Conservation (phyloP, 2,329 filamentous ascomycete species). For the Colletotrichum sp. region DNA sequence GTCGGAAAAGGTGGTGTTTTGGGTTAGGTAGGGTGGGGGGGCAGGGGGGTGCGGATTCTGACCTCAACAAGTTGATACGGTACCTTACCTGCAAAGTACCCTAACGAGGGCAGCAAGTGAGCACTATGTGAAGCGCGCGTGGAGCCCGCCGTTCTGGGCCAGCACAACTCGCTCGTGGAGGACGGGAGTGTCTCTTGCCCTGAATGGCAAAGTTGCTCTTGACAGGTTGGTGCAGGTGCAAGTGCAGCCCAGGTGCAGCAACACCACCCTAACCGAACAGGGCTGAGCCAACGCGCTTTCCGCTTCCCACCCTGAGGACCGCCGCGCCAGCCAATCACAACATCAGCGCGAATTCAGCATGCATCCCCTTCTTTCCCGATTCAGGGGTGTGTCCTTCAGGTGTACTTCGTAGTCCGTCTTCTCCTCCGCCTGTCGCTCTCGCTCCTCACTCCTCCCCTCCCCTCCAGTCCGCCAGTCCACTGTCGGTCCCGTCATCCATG, state of each 20-base stretch:
- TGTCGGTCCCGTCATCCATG: not conserved
- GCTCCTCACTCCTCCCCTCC: not conserved
- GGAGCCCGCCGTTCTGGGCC: not conserved
- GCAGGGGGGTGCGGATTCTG: no score
- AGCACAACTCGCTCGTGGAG: slow-evolving; percentile 5
- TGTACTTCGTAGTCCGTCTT: not conserved
- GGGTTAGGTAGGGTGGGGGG: no score
- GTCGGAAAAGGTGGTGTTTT: no score
- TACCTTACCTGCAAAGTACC: not conserved
- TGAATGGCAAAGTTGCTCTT: not conserved
- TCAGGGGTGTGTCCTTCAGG: not conserved
- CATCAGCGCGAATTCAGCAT: not conserved
- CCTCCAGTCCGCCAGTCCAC: not conserved
- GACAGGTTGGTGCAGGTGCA: not conserved
- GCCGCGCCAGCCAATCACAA: not conserved
- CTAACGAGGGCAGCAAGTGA: not conserved
- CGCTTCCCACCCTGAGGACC: not conserved
- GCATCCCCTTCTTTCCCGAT: not conserved
- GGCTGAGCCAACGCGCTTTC: slow-evolving; percentile 21
- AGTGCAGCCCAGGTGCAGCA: not conserved
- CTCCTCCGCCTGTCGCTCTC: not conserved
- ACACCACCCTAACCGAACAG: slow-evolving; percentile 2
- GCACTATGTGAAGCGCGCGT: slow-evolving; percentile 1
- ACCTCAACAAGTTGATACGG: no score
- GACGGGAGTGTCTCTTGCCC: not conserved